Evolutionary conservation across 495 filamentous ascomycete genomes (phyloP).

Genomic region (Talaromyces liani): DNA sequence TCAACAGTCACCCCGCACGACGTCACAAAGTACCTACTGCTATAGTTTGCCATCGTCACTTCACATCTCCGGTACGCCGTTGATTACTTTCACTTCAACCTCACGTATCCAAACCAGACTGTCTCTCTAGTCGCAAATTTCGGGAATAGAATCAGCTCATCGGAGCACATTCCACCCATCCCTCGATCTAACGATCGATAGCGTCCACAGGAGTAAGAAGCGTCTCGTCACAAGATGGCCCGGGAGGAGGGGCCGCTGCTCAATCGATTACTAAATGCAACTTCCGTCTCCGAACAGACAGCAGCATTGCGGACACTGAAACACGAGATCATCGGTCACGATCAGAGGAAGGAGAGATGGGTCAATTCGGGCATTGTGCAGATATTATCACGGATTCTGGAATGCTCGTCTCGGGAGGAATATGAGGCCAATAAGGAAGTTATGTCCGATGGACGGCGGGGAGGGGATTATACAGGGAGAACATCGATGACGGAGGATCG

Average conservation of each 20-base stretch:
- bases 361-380: slow-evolving; percentile 62
- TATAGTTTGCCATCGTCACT: not conserved
- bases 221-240: slow-evolving; percentile 29
- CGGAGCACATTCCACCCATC: not conserved
- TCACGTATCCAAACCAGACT: not conserved
- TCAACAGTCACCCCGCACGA: not conserved
- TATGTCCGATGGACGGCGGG: slow-evolving; percentile 16
- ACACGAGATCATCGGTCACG: slow-evolving; percentile 84
- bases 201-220: not conserved
- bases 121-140: not conserved
- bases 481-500: slow-evolving; percentile 42
- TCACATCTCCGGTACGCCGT: not conserved
- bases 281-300: slow-evolving; percentile 53
- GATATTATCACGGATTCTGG: slow-evolving; percentile 56
- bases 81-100: not conserved
- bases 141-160: not conserved
- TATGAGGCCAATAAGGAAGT: slow-evolving; percentile 29
- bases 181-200: not conserved
- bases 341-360: slow-evolving; percentile 75
- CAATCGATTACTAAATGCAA: slow-evolving; percentile 53
- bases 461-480: not conserved
- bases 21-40: not conserved
- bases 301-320: slow-evolving; percentile 65
- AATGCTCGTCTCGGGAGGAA: slow-evolving; percentile 16
- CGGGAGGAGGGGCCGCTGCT: slow-evolving; percentile 47